These are phyloP conservation scores for Argentina anserina DNA, from an alignment of 306 rosid genomes.

Conservation along the genomic window DNA sequence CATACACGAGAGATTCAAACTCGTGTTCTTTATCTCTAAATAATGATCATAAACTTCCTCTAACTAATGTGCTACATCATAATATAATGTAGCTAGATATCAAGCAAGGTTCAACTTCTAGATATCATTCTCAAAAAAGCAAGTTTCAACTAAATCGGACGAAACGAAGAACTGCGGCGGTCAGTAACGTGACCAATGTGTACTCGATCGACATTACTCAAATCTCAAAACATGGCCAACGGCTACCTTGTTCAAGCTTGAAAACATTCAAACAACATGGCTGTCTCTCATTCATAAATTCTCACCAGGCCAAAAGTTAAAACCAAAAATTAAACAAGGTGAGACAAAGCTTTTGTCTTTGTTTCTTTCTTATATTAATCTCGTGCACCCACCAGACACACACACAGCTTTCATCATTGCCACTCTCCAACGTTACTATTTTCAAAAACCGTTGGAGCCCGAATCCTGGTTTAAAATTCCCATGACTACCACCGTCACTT, in stretches of 20 bases:
- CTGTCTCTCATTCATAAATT: slow-evolving; percentile 9
- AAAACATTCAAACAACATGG: background rate
- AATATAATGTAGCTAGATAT: no score
- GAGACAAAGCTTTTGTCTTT: slow-evolving; percentile 8
- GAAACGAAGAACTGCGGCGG: no score
- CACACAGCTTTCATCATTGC: slow-evolving; percentile 38
- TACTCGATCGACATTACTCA: no score
- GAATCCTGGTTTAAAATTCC: slow-evolving; percentile 37
- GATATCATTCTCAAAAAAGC: no score
- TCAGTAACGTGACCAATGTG: no score
- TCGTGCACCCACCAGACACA: slow-evolving; percentile 30
- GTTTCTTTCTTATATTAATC: background rate
- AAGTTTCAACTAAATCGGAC: no score
- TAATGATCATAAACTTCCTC: no score
- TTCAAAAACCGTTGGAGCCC: slow-evolving; percentile 81
- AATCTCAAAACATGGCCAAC: slow-evolving; percentile 8
- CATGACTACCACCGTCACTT: slow-evolving; percentile 11
- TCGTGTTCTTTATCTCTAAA: no score
- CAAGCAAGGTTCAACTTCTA: no score
- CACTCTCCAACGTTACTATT: slow-evolving; percentile 65
- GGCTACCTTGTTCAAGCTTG: slow-evolving; percentile 6
- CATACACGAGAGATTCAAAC: no score
- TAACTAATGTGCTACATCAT: no score
- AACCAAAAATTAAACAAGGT: background rate
- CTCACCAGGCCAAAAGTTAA: background rate